These are phyloP conservation scores for Halenospora varia DNA, from an alignment of 495 filamentous ascomycete species.

Conservation along the genomic window DNA sequence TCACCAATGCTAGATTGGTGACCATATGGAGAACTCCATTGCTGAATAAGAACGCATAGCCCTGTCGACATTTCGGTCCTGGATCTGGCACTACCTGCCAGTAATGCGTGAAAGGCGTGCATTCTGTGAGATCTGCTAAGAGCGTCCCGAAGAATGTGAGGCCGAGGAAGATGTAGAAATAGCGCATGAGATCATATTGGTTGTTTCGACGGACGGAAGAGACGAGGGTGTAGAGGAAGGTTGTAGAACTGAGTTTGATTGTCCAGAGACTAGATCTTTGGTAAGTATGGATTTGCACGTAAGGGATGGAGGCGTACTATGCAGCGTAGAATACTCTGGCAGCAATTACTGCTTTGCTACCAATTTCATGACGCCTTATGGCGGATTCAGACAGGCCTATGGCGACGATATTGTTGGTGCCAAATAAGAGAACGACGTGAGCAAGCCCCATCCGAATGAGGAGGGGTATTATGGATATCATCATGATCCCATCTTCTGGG, in stretches of 20 bases:
- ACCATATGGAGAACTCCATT: slow-evolving; percentile 83
- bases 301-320: slow-evolving; percentile 39
- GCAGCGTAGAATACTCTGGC: slow-evolving; percentile 53
- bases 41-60: slow-evolving; percentile 77
- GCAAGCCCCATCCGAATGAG: slow-evolving; percentile 78
- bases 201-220: slow-evolving; percentile 46
- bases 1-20: slow-evolving; percentile 79
- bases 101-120: slow-evolving; percentile 77
- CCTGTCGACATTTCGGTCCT: slow-evolving; percentile 78
- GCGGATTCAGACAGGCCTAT: slow-evolving; percentile 36
- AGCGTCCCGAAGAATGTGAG: slow-evolving; percentile 79
- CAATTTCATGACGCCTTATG: slow-evolving; percentile 41
- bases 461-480: slow-evolving; percentile 72
- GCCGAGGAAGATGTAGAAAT: slow-evolving; percentile 68
- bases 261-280: slow-evolving; percentile 70
- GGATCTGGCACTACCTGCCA: slow-evolving; percentile 93
- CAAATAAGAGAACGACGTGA: slow-evolving; percentile 76
- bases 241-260: slow-evolving; percentile 80
- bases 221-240: slow-evolving; percentile 77
- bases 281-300: slow-evolving; percentile 1
- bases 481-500: slow-evolving; percentile 82
- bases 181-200: slow-evolving; percentile 59
- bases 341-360: slow-evolving; percentile 49
- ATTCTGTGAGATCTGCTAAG: slow-evolving; percentile 77
- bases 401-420: slow-evolving; percentile 75